Conservation (phyloP, 805 yeast species). For the Wickerhamiella cacticola region DNA sequence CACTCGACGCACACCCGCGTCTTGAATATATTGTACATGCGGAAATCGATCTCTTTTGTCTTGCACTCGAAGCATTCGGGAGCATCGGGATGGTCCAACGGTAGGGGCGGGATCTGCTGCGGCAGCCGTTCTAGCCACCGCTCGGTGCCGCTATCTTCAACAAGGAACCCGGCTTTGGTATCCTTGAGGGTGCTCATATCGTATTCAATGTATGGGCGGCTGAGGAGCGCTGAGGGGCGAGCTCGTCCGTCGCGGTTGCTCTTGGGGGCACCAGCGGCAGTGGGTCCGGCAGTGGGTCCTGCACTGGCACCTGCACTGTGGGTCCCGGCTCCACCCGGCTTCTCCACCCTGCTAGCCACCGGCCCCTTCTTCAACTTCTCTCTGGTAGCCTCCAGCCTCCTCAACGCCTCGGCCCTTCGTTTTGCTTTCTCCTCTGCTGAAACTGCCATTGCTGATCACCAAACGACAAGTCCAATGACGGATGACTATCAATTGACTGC, state of each 20-base stretch:
- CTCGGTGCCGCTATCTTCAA: constrained; percentile 29
- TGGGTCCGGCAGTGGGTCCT: not conserved
- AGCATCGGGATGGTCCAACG: constrained; percentile 50
- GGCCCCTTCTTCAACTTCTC: constrained; percentile 11
- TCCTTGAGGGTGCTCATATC: constrained; percentile 89
- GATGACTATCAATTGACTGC: no score
- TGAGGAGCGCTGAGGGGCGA: constrained; percentile 17
- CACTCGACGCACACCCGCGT: constrained; percentile 73
- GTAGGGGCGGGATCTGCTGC: constrained; percentile 29
- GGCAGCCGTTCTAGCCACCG: constrained; percentile 23
- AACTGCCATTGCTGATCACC: constrained; percentile 6
- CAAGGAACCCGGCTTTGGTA: constrained; percentile 71
- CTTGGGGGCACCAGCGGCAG: no score
- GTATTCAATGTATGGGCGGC: constrained; percentile 31
- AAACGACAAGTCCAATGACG: not conserved
- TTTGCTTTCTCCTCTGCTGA: constrained; percentile 19
- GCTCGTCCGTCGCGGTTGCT: constrained; percentile 7
- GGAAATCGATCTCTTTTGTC: constrained; percentile 67
- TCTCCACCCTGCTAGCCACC: not conserved
- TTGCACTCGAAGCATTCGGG: constrained; percentile 78
- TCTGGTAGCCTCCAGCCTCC: constrained; percentile 20
- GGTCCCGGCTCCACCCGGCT: constrained; percentile 8
- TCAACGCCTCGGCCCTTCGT: constrained; percentile 20
- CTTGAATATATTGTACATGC: constrained; percentile 51
- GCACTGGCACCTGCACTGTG: not conserved